These are phyloP conservation scores for Amaranthus palmeri DNA, from an alignment of 148 eudicot species.

Conservation along the genomic window DNA sequence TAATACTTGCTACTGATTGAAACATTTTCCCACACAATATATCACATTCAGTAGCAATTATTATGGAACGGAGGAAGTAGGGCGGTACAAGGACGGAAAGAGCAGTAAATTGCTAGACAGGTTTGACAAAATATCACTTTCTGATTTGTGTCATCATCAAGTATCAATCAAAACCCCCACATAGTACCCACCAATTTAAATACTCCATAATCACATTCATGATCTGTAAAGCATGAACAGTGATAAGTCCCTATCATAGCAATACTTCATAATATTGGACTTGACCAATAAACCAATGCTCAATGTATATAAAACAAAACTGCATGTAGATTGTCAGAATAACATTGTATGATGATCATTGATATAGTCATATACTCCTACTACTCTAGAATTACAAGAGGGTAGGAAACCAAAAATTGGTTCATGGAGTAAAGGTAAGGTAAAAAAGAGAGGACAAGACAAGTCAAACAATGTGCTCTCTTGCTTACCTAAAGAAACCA, in stretches of 20 bases:
- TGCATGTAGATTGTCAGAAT: neutral
- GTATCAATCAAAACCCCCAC: slow-evolving; percentile 4
- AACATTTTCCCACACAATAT: too few relatives aligned
- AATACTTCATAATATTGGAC: slow-evolving; percentile 1
- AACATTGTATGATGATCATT: neutral
- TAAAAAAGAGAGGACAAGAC: neutral
- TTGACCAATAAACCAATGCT: slow-evolving; percentile 5
- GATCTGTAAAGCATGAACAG: slow-evolving; percentile 8
- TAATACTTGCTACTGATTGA: too few relatives aligned
- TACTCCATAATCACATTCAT: neutral
- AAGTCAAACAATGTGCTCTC: neutral
- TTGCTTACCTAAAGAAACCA: neutral
- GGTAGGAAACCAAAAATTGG: neutral
- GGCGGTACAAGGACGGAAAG: too few relatives aligned
- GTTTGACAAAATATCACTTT: slow-evolving; percentile 1
- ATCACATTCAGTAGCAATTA: too few relatives aligned
- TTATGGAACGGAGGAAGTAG: too few relatives aligned
- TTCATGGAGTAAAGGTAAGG: neutral
- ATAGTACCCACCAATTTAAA: slow-evolving; percentile 10
- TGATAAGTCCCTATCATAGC: slow-evolving; percentile 2
- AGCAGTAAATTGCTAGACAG: neutral
- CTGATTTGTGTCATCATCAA: slow-evolving; percentile 12
- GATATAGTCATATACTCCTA: neutral
- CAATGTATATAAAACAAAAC: neutral
- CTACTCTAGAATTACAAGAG: neutral